Conservation (phyloP, 1,284 basidiomycete genomes). For the Meripilus lineatus region DNA sequence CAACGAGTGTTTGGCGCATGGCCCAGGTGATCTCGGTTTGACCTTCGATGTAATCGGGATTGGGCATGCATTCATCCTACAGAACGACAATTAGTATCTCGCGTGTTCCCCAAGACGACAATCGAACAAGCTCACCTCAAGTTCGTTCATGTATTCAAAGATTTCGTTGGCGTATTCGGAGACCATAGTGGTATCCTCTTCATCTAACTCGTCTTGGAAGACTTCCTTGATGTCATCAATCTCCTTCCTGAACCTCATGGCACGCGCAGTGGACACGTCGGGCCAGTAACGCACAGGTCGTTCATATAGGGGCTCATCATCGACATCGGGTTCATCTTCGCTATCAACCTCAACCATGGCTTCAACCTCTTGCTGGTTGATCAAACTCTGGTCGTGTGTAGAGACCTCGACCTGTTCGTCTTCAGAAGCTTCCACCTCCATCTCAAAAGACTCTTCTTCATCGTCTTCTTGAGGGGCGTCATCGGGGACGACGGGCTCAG, state of each 20-base stretch:
- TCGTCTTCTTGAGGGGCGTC: slow-evolving; percentile 13
- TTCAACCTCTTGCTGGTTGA: slow-evolving; percentile 53
- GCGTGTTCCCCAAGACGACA: too few species aligned
- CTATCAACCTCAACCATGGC: slow-evolving; percentile 49
- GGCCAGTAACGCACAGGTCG: slow-evolving; percentile 61
- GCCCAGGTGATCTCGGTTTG: slow-evolving; percentile 95
- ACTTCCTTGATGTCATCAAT: slow-evolving; percentile 64
- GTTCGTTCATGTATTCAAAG: slow-evolving; percentile 91
- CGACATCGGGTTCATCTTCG: slow-evolving; percentile 22
- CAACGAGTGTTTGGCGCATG: slow-evolving; percentile 94
- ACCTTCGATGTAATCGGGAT: slow-evolving; percentile 89
- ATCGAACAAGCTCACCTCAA: slow-evolving; percentile 70
- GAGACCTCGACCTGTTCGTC: slow-evolving; percentile 56
- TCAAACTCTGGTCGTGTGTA: slow-evolving; percentile 32
- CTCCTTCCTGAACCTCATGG: slow-evolving; percentile 50
- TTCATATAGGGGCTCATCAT: slow-evolving; percentile 19
- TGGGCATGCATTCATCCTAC: slow-evolving; percentile 86
- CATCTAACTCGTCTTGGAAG: slow-evolving; percentile 80
- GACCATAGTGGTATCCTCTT: slow-evolving; percentile 94
- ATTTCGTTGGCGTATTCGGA: slow-evolving; percentile 98
- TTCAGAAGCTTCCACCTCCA: slow-evolving; percentile 25
- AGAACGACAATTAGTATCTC: slow-evolving; percentile 5
- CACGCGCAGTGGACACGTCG: slow-evolving; percentile 56
- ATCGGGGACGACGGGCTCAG: slow-evolving; percentile 1
- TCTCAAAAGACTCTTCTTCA: slow-evolving; percentile 16